These are phyloP conservation scores for Sclerotiophoma versabilis DNA, from an alignment of 2,329 filamentous ascomycete species.

Conservation along the genomic window DNA sequence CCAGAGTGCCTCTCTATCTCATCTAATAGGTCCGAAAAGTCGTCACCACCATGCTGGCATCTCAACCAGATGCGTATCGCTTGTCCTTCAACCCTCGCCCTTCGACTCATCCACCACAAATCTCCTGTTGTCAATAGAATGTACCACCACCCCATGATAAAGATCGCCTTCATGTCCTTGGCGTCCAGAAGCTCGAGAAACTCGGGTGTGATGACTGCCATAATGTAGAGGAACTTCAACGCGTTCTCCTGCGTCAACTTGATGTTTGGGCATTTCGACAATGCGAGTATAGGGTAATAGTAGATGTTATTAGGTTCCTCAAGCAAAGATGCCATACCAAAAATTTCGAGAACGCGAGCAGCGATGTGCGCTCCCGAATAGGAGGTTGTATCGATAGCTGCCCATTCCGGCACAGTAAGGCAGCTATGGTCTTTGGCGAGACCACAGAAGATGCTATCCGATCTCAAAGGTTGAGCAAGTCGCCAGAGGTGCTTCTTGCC, in stretches of 20 bases:
- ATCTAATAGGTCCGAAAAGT: slow-evolving; percentile 15
- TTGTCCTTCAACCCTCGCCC: slow-evolving; percentile 34
- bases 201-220: slow-evolving; percentile 54
- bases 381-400: not conserved
- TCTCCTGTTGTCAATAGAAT: slow-evolving; percentile 46
- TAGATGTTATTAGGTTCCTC: slow-evolving; percentile 33
- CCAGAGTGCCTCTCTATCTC: slow-evolving; percentile 1
- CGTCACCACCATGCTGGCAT: slow-evolving; percentile 16
- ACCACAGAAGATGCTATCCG: slow-evolving; percentile 57
- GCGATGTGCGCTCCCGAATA: slow-evolving; percentile 39
- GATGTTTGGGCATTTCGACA: slow-evolving; percentile 50
- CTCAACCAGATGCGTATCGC: slow-evolving; percentile 38
- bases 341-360: slow-evolving; percentile 39
- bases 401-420: slow-evolving; percentile 20
- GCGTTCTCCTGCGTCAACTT: slow-evolving; percentile 52
- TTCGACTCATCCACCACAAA: slow-evolving; percentile 39
- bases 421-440: slow-evolving; percentile 35
- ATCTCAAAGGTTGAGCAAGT: slow-evolving; percentile 57
- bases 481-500: slow-evolving; percentile 64
- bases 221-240: slow-evolving; percentile 57
- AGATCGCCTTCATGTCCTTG: slow-evolving; percentile 62
- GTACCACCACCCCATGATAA: slow-evolving; percentile 66
- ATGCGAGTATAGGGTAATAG: slow-evolving; percentile 42
- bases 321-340: slow-evolving; percentile 30
- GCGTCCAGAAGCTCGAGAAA: slow-evolving; percentile 56